Base-by-base conservation (phyloP, 768 basidiomycete species). In the Panaeolus papilionaceus region DNA sequence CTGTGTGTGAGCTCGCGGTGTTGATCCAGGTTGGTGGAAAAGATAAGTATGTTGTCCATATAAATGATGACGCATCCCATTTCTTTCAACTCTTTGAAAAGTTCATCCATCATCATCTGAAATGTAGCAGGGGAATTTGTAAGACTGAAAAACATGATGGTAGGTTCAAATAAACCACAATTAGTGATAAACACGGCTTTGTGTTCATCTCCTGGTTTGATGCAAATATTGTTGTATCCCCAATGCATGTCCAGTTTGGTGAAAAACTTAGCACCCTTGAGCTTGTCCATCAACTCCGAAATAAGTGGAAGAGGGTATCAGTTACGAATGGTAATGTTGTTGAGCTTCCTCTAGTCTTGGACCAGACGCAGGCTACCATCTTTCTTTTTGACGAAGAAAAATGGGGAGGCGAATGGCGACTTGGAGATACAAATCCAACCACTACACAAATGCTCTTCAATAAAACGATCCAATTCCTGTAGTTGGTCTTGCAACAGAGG, bases 101-200 rank as follows among this genome's bases (percentile, higher is more conserved):
- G 73, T 63, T 85, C 76, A 63, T 85, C 81, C 68, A 85, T 77
- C 47, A 86, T 79, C 0, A 76, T 68, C n/a, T 87, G 78, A 28
- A 79, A 75, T 0, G 76, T 79, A 16, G 71, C 65, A 0, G 78
- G 66, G 0, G 62, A 67, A 12, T 67, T 67, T 0, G 33, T 38
- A 0, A 67, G 10, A 1, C 62, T 47, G 45, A 80, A 82, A 62
- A 78, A 82, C 82, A 85, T 85, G 4, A 85, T 82, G 1, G 75
- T 68, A 3, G 75, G 79, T 75, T 86, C 78, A 63, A 78, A 84
- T 0, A 79, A 69, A 0, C 83, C 82, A 26, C 70, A 70, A 16
- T 78, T 75, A 0, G 77, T 81, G 1, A 62, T 66, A 71, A 86
- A 86, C 0, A 81, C 79, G 0, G 80, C 82, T 68, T 23, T 23